Percentiles rank a stretch among this genome's conserved stretches.
Evolutionary conservation across 805 yeast genomes (phyloP).

Genomic region (Starmerella riodocensis): DNA sequence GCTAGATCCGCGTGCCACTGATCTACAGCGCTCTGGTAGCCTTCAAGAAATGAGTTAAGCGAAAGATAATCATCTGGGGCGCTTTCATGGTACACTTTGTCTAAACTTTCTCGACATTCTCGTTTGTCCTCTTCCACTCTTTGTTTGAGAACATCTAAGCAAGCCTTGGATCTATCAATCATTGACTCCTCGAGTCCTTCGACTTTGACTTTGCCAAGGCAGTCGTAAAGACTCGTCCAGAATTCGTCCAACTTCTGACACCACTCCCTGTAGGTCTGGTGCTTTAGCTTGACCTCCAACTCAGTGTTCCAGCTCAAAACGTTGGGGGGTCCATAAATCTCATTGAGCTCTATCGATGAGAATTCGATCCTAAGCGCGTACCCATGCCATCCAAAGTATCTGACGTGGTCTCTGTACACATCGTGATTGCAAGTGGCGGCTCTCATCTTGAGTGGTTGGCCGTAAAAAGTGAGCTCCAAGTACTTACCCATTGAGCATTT

Average conservation of each 20-base stretch:
- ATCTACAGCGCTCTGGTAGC: constrained; percentile 68
- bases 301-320: constrained; percentile 60
- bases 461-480: constrained; percentile 74
- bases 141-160: constrained; percentile 44
- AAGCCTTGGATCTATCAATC: constrained; percentile 51
- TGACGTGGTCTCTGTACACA: constrained; percentile 64
- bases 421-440: constrained; percentile 70
- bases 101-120: constrained; percentile 34
- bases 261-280: constrained; percentile 46
- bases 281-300: constrained; percentile 52
- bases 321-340: constrained; percentile 63
- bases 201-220: constrained; percentile 65
- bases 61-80: constrained; percentile 53
- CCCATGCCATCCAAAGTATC: constrained; percentile 73
- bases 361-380: constrained; percentile 69
- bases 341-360: constrained; percentile 60
- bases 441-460: constrained; percentile 39
- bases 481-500: constrained; percentile 88
- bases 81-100: constrained; percentile 41
- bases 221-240: constrained; percentile 56
- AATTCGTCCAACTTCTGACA: constrained; percentile 42
- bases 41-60: constrained; percentile 55
- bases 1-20: constrained; percentile 77
- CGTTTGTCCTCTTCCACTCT: constrained; percentile 41
- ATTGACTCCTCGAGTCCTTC: constrained; percentile 61